phyloP scores from a whole-genome alignment of 768 basidiomycete genomes.

The Boletus tomentosulus region DNA sequence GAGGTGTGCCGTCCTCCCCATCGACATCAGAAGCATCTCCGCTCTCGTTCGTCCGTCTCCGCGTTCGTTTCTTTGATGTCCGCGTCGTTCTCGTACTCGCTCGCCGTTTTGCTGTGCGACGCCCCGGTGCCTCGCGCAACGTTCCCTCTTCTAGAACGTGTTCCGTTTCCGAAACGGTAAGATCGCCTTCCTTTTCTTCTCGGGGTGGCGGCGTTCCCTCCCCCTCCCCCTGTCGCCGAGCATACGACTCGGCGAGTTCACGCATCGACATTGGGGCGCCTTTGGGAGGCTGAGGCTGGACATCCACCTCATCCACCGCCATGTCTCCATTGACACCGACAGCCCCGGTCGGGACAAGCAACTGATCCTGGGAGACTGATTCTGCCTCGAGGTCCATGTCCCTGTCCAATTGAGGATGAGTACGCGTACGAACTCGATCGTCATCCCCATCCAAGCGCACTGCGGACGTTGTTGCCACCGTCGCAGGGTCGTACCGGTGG shows the following conservation, averaged over 20 bases:
- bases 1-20: slow-evolving; percentile 18
- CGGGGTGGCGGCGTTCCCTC: slow-evolving; percentile 22
- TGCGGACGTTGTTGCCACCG: slow-evolving; percentile 8
- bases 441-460: background rate
- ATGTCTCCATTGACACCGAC: slow-evolving; percentile 1
- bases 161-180: background rate
- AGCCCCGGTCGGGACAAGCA: slow-evolving; percentile 6
- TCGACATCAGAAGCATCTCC: slow-evolving; percentile 23
- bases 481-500: slow-evolving; percentile 14
- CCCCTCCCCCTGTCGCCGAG: background rate
- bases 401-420: background rate
- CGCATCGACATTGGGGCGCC: slow-evolving; percentile 57
- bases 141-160: slow-evolving; percentile 2
- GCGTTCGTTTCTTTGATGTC: slow-evolving; percentile 23
- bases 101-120: slow-evolving; percentile 4
- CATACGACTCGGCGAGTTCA: slow-evolving; percentile 49
- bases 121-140: slow-evolving; percentile 7
- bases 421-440: background rate
- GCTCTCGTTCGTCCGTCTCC: slow-evolving; percentile 20
- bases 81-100: slow-evolving; percentile 7
- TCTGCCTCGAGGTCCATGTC: background rate
- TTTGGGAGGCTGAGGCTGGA: slow-evolving; percentile 5
- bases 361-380: slow-evolving; percentile 8
- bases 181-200: slow-evolving; percentile 6
- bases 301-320: slow-evolving; percentile 18